Base-by-base conservation (phyloP, 2,329 filamentous ascomycete species). In the Neospermospora avenae region DNA sequence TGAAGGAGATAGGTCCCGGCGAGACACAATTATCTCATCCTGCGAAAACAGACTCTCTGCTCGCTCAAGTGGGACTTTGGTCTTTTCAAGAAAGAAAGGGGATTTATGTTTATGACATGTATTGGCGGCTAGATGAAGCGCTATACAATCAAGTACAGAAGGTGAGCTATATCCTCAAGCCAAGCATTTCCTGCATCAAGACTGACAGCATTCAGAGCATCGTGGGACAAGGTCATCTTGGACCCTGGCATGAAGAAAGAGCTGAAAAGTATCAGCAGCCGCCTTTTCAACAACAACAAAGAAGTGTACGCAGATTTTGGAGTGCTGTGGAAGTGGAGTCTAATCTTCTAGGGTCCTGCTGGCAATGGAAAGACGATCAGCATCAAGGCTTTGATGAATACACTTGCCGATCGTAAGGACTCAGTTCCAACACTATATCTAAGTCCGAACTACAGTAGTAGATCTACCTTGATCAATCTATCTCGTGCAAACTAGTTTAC, bases 301-400 rank as follows among this genome's bases (percentile, higher is more conserved):
- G 41, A 31, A 4, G 44, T 64, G 2, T 64, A 64, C 28, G 56
- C 59, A 8, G 57, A 57, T 22, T 35, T 64, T 16, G 37, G 51
- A 4, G 62, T 64, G 3, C 62, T 56, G 22, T 64, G 62, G 62
- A 64, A 64, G n/a, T 20, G 62, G 45, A 59, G 61, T 2, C 39
- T 63, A n/a, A 63, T 63, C n/a, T 58, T 63, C 22, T 58, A 63
- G 31, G 57, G 61, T 6, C 57, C 57, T 3, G 55, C 52, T 2
- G 60, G 60, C 16, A 64, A 64, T 45, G 59, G 62, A 1, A 64
- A 64, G 51, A 64, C 62, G 4, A 64, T 61, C 14, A 57, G 59
- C n/a, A 59, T 64, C 39, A 62, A 64, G 45, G 54, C 62, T 31
- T 45, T 64, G 18, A 64, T 62, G 37, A 31, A 58, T 20, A 48